Evolutionary conservation across 129 eudicot species (phyloP), one percentile per base, ranked within the genome.

Genomic region (Oenanthe sinensis): DNA sequence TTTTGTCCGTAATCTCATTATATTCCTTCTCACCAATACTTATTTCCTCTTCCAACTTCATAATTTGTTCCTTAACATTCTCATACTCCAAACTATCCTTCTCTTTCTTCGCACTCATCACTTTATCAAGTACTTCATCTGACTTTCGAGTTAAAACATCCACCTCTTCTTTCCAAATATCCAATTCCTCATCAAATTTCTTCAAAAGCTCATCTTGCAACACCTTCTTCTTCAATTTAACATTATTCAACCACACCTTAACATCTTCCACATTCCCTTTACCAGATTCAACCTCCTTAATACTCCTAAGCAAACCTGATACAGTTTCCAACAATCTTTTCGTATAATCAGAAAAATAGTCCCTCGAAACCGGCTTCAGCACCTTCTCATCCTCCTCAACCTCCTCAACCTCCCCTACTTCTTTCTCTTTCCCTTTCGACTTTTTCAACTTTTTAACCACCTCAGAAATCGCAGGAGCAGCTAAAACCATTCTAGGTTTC

Each of bases 161-260:
- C 30, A 71, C 86, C 63, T 73, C 82, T 4, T 22, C 75, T 19
- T 84, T 79, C 87, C 89, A 80, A 75, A 50, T 86, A 42, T 85
- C 82, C 83, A 88, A 58, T 75, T 89, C 92, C 4, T 81, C 82
- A 43, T 86, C 73, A 75, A 93, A 85, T 40, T 81, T 81, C 45
- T 76, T 71, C 89, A 85, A 77, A 45, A 93, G 78, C 86, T 86
- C 91, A 22, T 83, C 88, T 47, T 91, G 90, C 84, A 93, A 40
- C 72, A 84, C 89, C 63, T 24, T 78, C 74, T 82, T 91, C 78
- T 79, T 89, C 84, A 16, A 70, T 26, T 85, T 93, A 71, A 93
- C 91, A 68, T 89, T 90, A 60, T 87, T 81, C 58, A 93, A 86
- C 36, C 86, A 86, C 52, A 45, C 81, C 83, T 91, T 79, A 17